Evolutionary conservation across 495 filamentous ascomycete genomes (phyloP).

Genomic region (Daldinia concentrica): DNA sequence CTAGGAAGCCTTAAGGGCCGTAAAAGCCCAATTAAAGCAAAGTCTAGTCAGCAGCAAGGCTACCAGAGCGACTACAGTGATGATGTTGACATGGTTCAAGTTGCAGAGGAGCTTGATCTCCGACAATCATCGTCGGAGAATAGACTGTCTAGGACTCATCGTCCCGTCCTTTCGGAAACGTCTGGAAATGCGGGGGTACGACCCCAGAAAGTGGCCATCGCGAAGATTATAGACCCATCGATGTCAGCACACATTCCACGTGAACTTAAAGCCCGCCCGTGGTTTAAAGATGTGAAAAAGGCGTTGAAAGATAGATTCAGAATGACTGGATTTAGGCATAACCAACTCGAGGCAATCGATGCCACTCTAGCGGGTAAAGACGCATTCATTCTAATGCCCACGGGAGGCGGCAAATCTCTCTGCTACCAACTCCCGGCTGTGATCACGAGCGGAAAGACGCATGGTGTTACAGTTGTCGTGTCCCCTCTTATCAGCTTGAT

Average conservation of each 20-base stretch:
- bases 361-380: constrained; percentile 87
- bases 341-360: constrained; percentile 96
- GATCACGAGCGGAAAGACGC: constrained; percentile 79
- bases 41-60: constrained; percentile 49
- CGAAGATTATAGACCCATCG: constrained; percentile 39
- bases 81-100: constrained; percentile 75
- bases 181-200: constrained; percentile 49
- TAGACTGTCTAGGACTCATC: constrained; percentile 24
- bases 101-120: constrained; percentile 65
- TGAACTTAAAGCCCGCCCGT: constrained; percentile 63
- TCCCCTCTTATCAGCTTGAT: constrained; percentile 96
- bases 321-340: constrained; percentile 84
- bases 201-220: constrained; percentile 43
- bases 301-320: constrained; percentile 82
- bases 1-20: constrained; percentile 18
- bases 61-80: constrained; percentile 73
- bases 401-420: constrained; percentile 94
- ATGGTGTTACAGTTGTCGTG: constrained; percentile 89
- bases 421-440: constrained; percentile 96
- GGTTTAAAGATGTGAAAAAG: constrained; percentile 85
- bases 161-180: constrained; percentile 49
- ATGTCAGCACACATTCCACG: constrained; percentile 47
- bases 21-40: constrained; percentile 33
- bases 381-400: constrained; percentile 96
- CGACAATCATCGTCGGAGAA: constrained; percentile 48